A percentile compares a stretch with the other conserved stretches of the same genome.
phyloP scores from a whole-genome alignment of 768 basidiomycete species.

The Lactarius trivialis region DNA sequence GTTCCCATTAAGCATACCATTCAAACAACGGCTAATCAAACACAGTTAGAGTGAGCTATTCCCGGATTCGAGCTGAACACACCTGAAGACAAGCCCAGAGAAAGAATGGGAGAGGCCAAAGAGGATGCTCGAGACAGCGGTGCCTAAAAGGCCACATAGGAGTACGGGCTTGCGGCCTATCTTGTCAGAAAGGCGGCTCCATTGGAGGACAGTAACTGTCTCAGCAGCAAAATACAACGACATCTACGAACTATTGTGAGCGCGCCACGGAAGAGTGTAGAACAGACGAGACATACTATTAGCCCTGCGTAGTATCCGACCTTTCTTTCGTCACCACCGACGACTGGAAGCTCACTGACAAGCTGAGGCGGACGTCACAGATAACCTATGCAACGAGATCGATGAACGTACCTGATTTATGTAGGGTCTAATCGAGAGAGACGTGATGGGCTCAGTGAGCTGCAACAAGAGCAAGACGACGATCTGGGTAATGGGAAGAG shows the following conservation, averaged over 20 bases:
- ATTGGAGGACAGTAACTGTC: constrained; percentile 41
- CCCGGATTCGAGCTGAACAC: not conserved
- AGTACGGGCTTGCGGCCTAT: constrained; percentile 47
- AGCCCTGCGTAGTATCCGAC: constrained; percentile 46
- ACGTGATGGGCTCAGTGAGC: constrained; percentile 34
- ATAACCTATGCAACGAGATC: not conserved
- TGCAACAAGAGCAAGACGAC: no score
- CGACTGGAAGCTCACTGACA: constrained; percentile 37
- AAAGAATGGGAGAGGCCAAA: constrained; percentile 36
- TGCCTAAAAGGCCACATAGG: constrained; percentile 33
- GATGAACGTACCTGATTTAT: constrained; percentile 38
- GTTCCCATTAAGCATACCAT: constrained; percentile 6
- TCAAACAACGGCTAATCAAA: constrained; percentile 31
- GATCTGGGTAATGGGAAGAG: not conserved
- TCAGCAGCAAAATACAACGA: constrained; percentile 44
- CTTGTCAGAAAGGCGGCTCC: constrained; percentile 42
- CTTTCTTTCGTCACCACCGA: constrained; percentile 38
- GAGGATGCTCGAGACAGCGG: constrained; percentile 30
- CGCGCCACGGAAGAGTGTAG: not conserved
- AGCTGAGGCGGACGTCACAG: constrained; percentile 30
- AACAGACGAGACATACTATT: constrained; percentile 33
- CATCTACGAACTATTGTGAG: constrained; percentile 28
- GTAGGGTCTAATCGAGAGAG: constrained; percentile 44
- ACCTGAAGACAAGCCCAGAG: constrained; percentile 29
- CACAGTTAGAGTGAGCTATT: constrained; percentile 46